These are phyloP conservation scores for Pichia scutulata DNA, from an alignment of 805 yeast genomes.

Conservation along the genomic window DNA sequence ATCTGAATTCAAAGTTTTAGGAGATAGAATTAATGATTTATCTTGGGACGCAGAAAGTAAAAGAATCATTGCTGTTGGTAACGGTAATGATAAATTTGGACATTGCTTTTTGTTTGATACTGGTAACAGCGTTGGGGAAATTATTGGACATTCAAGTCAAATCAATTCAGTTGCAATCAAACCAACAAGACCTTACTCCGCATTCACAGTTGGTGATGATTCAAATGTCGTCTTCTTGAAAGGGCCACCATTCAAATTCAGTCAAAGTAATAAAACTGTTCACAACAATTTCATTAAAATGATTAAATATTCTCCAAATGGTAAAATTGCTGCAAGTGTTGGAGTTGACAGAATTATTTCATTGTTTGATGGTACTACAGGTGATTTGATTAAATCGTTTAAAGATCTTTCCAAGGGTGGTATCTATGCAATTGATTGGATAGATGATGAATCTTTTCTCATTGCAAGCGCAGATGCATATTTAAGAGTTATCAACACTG, in stretches of 20 bases:
- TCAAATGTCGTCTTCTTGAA: constrained; percentile 72
- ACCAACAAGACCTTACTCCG: constrained; percentile 84
- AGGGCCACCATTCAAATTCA: constrained; percentile 93
- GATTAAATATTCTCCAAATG: constrained; percentile 77
- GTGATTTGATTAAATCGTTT: constrained; percentile 55
- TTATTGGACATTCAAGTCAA: constrained; percentile 81
- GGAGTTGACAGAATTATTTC: constrained; percentile 78
- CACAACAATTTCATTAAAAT: constrained; percentile 77
- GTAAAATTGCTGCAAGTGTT: constrained; percentile 64
- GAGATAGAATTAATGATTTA: constrained; percentile 74
- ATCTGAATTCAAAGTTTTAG: constrained; percentile 66
- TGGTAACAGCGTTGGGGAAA: constrained; percentile 95
- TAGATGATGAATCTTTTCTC: constrained; percentile 51
- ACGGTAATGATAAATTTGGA: constrained; percentile 86
- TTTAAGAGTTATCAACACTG: constrained; percentile 57
- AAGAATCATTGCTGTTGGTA: constrained; percentile 89
- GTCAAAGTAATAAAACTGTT: constrained; percentile 58
- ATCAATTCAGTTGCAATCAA: constrained; percentile 80
- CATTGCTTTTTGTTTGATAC: constrained; percentile 90
- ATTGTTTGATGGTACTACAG: constrained; percentile 81
- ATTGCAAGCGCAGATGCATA: constrained; percentile 81
- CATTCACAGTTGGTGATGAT: constrained; percentile 90
- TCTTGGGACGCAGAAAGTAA: constrained; percentile 89
- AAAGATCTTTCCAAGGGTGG: constrained; percentile 63
- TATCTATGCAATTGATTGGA: constrained; percentile 72